These are phyloP conservation scores for Eucalyptus tenuipes DNA, from an alignment of 345 rosid species.

Conservation along the genomic window DNA sequence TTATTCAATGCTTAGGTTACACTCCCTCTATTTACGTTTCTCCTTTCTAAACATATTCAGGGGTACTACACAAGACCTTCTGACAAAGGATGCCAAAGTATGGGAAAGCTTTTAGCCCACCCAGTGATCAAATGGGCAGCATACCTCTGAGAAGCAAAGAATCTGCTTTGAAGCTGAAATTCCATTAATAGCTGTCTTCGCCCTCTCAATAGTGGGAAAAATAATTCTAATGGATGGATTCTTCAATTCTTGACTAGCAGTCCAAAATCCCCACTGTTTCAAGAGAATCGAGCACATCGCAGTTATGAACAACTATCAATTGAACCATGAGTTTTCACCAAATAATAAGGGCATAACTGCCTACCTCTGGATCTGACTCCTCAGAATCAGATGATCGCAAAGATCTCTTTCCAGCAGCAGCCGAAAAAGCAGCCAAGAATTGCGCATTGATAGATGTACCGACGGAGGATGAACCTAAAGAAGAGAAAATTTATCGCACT, in stretches of 20 bases:
- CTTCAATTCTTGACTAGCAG: conserved; percentile 63
- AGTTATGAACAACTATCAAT: background rate
- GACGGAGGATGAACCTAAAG: conserved; percentile 70
- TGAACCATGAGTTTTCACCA: background rate
- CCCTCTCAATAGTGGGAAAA: conserved; percentile 82
- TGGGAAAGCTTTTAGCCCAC: background rate
- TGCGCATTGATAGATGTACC: conserved; percentile 63
- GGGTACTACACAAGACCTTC: background rate
- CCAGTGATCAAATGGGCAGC: background rate
- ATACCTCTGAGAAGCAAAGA: conserved; percentile 92
- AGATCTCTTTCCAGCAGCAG: conserved; percentile 75
- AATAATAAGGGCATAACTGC: background rate
- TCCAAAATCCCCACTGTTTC: conserved; percentile 95
- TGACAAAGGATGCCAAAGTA: background rate
- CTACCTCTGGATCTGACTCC: conserved; percentile 97
- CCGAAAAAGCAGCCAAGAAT: conserved; percentile 72
- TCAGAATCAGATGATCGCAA: conserved; percentile 45
- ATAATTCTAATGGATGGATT: conserved; percentile 61
- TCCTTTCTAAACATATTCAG: background rate
- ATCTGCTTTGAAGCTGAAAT: conserved; percentile 54
- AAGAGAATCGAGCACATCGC: background rate
- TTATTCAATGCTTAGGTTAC: background rate
- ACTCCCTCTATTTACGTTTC: background rate
- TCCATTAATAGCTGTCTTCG: conserved; percentile 49
- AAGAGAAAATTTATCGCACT: background rate